These are phyloP conservation scores for Bryoglossum gracile DNA, from an alignment of 495 filamentous ascomycete genomes.

Conservation along the genomic window DNA sequence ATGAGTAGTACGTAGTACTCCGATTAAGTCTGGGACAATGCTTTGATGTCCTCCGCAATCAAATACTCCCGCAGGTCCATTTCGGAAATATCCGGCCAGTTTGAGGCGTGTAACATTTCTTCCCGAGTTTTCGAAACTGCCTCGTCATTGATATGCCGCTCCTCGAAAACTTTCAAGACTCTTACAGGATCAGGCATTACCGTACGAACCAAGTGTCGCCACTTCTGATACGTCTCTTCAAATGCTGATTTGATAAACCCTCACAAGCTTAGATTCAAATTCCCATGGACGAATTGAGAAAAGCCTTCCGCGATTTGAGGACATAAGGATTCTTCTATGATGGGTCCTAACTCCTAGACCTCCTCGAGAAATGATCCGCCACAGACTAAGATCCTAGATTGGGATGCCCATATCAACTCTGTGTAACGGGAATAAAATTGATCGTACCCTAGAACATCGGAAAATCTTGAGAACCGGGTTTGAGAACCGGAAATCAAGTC, in stretches of 20 bases:
- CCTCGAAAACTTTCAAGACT: not conserved
- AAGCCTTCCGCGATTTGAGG: conserved; percentile 1
- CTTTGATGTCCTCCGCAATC: not conserved
- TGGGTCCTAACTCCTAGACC: not conserved
- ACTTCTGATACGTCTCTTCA: not conserved
- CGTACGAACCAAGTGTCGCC: not conserved
- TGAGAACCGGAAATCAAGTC: not conserved
- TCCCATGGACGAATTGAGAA: not conserved
- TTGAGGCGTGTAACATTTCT: not conserved
- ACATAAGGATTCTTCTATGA: not conserved
- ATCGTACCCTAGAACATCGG: not conserved
- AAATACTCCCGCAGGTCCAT: not conserved
- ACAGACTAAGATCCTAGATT: not conserved
- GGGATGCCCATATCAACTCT: not conserved
- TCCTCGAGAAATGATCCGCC: not conserved
- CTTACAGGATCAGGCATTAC: not conserved
- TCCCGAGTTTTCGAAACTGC: not conserved
- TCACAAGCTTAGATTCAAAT: not conserved
- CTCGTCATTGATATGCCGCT: not conserved
- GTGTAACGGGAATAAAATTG: not conserved
- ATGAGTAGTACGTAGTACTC: too few species aligned
- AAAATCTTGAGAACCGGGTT: not conserved
- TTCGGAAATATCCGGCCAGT: not conserved
- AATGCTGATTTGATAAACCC: not conserved
- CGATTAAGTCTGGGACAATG: not conserved